These are phyloP conservation scores for Atalantia buxifolia DNA, from an alignment of 345 rosid species.

Conservation along the genomic window DNA sequence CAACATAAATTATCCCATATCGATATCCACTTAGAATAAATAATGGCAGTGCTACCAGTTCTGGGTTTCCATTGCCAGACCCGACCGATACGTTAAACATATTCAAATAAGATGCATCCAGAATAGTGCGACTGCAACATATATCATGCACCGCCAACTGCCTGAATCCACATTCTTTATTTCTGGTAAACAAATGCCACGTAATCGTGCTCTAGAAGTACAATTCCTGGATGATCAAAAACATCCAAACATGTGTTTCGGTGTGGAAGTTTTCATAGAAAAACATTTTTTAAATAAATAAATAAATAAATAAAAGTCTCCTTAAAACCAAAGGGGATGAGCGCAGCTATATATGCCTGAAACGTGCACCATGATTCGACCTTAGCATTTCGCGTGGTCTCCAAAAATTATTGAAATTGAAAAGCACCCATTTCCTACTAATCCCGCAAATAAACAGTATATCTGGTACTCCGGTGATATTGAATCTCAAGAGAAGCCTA, in stretches of 20 bases:
- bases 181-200: constrained; percentile 12
- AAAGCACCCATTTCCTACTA: constrained; percentile 11
- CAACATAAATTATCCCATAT: too few relatives aligned
- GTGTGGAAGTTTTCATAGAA: not conserved
- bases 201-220: constrained; percentile 2
- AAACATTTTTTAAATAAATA: not conserved
- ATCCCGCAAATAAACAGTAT: not conserved
- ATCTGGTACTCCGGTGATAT: not conserved
- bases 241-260: not conserved
- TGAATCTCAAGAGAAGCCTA: constrained; percentile 12
- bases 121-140: not conserved
- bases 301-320: constrained; percentile 2
- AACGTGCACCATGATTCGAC: not conserved
- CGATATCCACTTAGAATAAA: too few relatives aligned
- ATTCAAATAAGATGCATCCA: not conserved
- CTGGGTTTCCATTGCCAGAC: too few relatives aligned
- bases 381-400: not conserved
- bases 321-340: constrained; percentile 3
- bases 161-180: constrained; percentile 6
- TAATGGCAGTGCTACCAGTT: too few relatives aligned
- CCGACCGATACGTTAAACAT: not conserved
- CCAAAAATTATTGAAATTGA: constrained; percentile 14
- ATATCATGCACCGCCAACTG: not conserved
- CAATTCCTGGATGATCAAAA: not conserved
- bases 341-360: not conserved